Base-by-base conservation (phyloP, 1,284 basidiomycete genomes). In the Pyrrhoderma lamaoense region DNA sequence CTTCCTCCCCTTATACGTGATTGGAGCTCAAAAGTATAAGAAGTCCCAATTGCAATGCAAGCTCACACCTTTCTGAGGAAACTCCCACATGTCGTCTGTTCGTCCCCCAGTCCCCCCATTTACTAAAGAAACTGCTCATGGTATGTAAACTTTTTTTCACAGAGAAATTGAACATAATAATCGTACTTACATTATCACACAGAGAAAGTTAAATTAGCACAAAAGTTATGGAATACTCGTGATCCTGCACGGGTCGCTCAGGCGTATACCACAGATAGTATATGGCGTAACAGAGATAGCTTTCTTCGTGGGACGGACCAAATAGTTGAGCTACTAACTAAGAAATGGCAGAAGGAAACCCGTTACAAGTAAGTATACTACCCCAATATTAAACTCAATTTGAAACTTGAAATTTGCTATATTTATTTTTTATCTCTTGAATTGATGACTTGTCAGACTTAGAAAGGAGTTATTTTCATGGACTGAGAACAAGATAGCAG, bases 391-490 rank as follows among this genome's bases (percentile, higher is more conserved):
- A 16, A 34, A 8, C n/a, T 13, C 19, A 31, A 46, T 47, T n/a
- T 40, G 47, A 22, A 13, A 16, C 27, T 11, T 11, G 27, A 31
- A 7, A 5, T 40, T 7, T 40, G n/a, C 21, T 16, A 40, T 40
- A n/a, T 25, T 22, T 48, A 27, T 23, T 43, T 9, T 18, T 34
- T 16, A 47, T n/a, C 8, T 7, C 23, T 37, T 18, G 7, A 25
- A 16, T 42, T 14, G n/a, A n/a, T n/a, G n/a, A n/a, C n/a, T n/a
- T 63, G 65, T 53, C 18, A 65, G 70, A 40, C 64, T 80, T 42
- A 60, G 76, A 42, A 80, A 81, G 60, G 76, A 80, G 60, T 64
- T 82, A 18, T 82, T 82, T 55, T 67, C 76, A 1, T 82, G 76
- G 59, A 64, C 64, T 16, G 76, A 75, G 40, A 75, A 82, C 63